These are phyloP conservation scores for Candida gorgasii DNA, from an alignment of 805 yeast species.

Conservation along the genomic window DNA sequence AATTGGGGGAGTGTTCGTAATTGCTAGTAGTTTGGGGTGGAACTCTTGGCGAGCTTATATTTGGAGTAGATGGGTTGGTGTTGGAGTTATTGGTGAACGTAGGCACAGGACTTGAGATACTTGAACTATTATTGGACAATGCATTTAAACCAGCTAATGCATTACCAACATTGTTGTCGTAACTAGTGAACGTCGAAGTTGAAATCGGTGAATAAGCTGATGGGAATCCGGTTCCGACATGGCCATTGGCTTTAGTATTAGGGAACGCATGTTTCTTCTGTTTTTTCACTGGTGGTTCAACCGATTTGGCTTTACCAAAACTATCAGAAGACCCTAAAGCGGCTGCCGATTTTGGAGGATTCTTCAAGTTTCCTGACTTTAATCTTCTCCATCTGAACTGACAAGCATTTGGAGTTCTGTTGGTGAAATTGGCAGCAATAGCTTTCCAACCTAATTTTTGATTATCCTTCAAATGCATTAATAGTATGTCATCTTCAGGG, in stretches of 20 bases:
- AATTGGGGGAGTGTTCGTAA: conserved; percentile 19
- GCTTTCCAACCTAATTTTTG: conserved; percentile 52
- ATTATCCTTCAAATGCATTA: conserved; percentile 47
- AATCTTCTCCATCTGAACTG: conserved; percentile 49
- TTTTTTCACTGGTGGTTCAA: conserved; percentile 13
- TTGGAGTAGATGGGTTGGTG: conserved; percentile 24
- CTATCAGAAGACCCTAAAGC: conserved; percentile 14
- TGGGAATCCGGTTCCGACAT: conserved; percentile 21
- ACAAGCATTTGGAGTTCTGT: conserved; percentile 50
- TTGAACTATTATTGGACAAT: conserved; percentile 27
- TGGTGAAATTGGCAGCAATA: conserved; percentile 43
- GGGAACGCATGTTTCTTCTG: conserved; percentile 19
- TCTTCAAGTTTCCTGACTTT: conserved; percentile 44
- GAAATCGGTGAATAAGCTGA: conserved; percentile 36
- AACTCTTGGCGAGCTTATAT: conserved; percentile 23
- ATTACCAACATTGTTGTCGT: conserved; percentile 39
- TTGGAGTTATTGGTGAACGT: conserved; percentile 11
- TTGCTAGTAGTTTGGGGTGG: conserved; percentile 19
- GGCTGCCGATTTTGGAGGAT: conserved; percentile 44
- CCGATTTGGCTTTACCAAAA: conserved; percentile 13
- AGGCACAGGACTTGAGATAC: conserved; percentile 28
- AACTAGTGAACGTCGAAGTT: conserved; percentile 40
- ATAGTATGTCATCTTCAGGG: conserved; percentile 45
- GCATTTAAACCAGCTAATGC: conserved; percentile 49
- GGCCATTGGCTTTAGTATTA: conserved; percentile 17